Conservation (phyloP, 441 rosid genomes). For the Adansonia madagascariensis region DNA sequence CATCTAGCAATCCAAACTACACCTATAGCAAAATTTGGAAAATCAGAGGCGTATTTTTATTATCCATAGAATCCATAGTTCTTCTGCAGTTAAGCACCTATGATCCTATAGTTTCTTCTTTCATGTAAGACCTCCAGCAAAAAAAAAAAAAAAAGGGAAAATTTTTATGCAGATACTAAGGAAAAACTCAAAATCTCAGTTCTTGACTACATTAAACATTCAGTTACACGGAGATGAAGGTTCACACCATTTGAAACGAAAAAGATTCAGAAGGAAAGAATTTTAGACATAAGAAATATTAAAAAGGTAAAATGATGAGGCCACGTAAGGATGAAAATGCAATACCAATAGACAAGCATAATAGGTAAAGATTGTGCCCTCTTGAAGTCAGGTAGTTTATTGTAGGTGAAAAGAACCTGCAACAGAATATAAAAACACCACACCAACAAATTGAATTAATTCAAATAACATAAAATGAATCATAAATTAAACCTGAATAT, state of each 20-base stretch:
- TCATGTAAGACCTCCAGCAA: background rate
- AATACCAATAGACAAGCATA: slow-evolving; percentile 81
- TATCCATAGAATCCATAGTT: background rate
- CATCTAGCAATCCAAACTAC: background rate
- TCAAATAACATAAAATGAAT: background rate
- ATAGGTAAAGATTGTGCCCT: slow-evolving; percentile 62
- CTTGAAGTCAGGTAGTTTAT: slow-evolving; percentile 65
- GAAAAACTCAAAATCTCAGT: background rate
- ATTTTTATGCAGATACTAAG: background rate
- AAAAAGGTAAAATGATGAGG: background rate
- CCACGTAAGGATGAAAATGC: slow-evolving; percentile 10
- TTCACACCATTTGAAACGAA: background rate
- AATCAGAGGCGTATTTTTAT: background rate
- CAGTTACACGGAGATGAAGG: slow-evolving; percentile 9
- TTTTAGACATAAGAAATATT: slow-evolving; percentile 6
- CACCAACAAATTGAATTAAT: background rate
- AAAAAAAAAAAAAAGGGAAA: background rate
- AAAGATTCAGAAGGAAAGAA: background rate
- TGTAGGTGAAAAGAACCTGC: slow-evolving; percentile 92
- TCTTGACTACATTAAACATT: background rate
- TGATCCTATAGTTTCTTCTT: slow-evolving; percentile 1
- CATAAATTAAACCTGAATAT: background rate
- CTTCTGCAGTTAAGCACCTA: background rate
- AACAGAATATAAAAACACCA: background rate
- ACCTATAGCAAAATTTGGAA: background rate